Conservation (phyloP, 768 basidiomycete genomes). For the Ramaria rubella region DNA sequence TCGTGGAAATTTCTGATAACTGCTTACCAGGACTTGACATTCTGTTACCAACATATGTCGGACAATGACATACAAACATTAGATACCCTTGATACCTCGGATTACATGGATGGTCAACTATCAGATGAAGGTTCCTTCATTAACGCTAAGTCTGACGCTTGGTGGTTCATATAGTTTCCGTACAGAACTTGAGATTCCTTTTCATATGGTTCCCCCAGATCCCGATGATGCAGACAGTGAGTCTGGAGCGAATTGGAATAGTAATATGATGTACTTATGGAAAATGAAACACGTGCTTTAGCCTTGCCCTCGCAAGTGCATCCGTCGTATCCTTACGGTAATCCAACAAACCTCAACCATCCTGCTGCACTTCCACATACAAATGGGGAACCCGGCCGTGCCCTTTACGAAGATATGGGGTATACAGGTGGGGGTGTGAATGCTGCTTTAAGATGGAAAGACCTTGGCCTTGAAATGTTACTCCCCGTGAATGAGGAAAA, state of each 20-base stretch:
- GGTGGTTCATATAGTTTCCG: slow-evolving; percentile 1
- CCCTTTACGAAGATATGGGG: slow-evolving; percentile 76
- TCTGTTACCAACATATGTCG: slow-evolving; percentile 82
- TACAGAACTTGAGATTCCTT: slow-evolving; percentile 73
- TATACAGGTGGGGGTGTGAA: slow-evolving; percentile 65
- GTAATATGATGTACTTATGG: not conserved
- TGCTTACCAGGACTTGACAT: slow-evolving; percentile 65
- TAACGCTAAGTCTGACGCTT: not conserved
- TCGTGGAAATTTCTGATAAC: not conserved
- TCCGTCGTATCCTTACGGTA: slow-evolving; percentile 86
- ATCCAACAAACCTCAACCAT: slow-evolving; percentile 74
- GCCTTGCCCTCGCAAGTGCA: slow-evolving; percentile 82
- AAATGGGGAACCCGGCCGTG: slow-evolving; percentile 70
- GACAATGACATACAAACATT: slow-evolving; percentile 67
- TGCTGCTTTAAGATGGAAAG: slow-evolving; percentile 70
- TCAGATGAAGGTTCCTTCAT: slow-evolving; percentile 59
- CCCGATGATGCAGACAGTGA: slow-evolving; percentile 83
- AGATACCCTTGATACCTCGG: slow-evolving; percentile 73
- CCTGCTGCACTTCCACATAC: slow-evolving; percentile 68
- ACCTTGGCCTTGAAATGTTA: slow-evolving; percentile 69
- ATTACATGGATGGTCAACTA: slow-evolving; percentile 49
- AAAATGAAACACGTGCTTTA: slow-evolving; percentile 22
- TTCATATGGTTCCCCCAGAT: slow-evolving; percentile 78
- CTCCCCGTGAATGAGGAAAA: slow-evolving; percentile 71
- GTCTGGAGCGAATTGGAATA: not conserved